phyloP scores from a whole-genome alignment of 2,329 filamentous ascomycete genomes.

The Fusarium palustre region DNA sequence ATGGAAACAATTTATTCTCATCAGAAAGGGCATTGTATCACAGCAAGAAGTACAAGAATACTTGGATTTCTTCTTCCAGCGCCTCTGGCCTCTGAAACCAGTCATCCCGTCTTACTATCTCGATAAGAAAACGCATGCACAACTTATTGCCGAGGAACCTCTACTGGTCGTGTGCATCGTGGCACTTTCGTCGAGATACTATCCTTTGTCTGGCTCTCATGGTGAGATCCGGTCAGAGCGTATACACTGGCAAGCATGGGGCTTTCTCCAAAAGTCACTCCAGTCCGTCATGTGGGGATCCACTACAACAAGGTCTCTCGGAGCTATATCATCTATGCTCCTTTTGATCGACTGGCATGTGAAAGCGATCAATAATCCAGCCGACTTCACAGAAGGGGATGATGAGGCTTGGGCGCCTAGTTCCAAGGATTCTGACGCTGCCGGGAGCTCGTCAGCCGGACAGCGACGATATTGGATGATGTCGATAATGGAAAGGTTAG shows the following conservation, averaged over 20 bases:
- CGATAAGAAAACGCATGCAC: not conserved
- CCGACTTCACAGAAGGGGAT: constrained; percentile 35
- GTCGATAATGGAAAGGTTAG: constrained; percentile 32
- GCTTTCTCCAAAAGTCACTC: constrained; percentile 16
- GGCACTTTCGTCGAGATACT: constrained; percentile 26
- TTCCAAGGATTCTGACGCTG: not conserved
- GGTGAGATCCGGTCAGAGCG: constrained; percentile 27
- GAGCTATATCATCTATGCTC: constrained; percentile 26
- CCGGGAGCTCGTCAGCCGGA: constrained; percentile 8
- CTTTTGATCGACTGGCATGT: constrained; percentile 34
- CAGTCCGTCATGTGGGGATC: constrained; percentile 35
- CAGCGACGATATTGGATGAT: constrained; percentile 31
- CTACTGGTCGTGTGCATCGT: constrained; percentile 23
- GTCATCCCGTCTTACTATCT: constrained; percentile 24
- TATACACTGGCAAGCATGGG: constrained; percentile 35
- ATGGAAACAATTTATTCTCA: constrained; percentile 21
- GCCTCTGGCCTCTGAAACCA: constrained; percentile 29
- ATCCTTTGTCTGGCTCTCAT: constrained; percentile 9
- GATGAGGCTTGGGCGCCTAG: constrained; percentile 1
- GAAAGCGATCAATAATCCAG: constrained; percentile 34
- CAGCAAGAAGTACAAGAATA: constrained; percentile 23
- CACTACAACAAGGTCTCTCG: constrained; percentile 18
- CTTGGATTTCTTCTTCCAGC: constrained; percentile 24
- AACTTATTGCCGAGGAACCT: constrained; percentile 21
- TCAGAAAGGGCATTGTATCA: constrained; percentile 27